Base-by-base conservation (phyloP, 2,329 filamentous ascomycete species). In the Tolypocladium sp. region DNA sequence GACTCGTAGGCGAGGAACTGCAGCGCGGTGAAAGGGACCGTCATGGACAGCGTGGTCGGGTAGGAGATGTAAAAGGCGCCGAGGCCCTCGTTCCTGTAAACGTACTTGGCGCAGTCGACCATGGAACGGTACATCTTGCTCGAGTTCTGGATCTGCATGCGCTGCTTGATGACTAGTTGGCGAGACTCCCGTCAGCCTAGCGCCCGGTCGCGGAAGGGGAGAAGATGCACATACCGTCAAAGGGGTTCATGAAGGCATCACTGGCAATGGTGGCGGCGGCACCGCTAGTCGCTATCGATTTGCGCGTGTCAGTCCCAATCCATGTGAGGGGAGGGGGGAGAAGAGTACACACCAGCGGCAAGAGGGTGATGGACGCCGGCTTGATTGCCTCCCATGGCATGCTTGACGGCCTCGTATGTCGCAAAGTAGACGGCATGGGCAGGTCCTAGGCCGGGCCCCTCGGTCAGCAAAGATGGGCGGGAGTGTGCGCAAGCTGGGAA, bases 1-100 rank as follows among this genome's bases (percentile, higher is more conserved):
- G 93, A 96, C 73, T 97, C 94, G 81, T 99, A 99, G 58, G 92
- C 92, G 70, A 96, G 91, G 74, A 99, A 97, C 72, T 99, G 94
- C 12, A 97, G 85, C 10, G 94, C 93, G 15, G 93, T 97, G 74
- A 97, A 99, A 3, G 94, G 94, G 2, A 99, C 92, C 17, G 94
- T 97, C 94, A 99, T 99, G 70, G 91, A 96, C 35, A 99, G 81
- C 2, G 94, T 99, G 25, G 94, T 99, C 20, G 94, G 94, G 74
- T 99, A 99, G 30, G 94, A 99, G 68, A 99, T 88, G 78, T 99
- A 99, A 77, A 99, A 99, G 58, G 94, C 93, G 57, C 86, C 84
- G 53, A 97, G 74, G 58, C 94, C 94, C 76, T 99, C 94, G 57
- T 85, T 88, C 68, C 82, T 85, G 77, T 96, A 96, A 62, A 99